These are phyloP conservation scores for Ganoderma lingzhi DNA, from an alignment of 1,284 basidiomycete species.

Conservation along the genomic window DNA sequence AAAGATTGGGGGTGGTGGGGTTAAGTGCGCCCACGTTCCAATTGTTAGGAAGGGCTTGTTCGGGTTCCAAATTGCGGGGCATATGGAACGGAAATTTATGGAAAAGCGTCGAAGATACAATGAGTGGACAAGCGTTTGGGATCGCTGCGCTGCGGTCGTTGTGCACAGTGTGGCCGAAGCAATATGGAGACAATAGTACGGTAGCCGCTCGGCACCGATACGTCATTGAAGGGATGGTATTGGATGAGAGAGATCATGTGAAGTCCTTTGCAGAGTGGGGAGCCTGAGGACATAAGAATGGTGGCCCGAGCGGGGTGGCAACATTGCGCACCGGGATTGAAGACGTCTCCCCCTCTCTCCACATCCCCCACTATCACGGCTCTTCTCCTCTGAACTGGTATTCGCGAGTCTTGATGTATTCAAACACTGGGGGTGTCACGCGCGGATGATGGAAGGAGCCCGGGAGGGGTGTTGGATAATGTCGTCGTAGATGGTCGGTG, in stretches of 20 bases:
- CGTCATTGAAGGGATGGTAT: background rate
- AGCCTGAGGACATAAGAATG: background rate
- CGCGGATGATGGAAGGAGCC: background rate
- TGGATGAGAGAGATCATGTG: background rate
- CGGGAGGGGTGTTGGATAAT: background rate
- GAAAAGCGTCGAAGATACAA: background rate
- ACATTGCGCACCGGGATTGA: background rate
- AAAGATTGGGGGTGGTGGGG: background rate
- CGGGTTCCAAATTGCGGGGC: background rate
- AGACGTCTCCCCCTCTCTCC: background rate
- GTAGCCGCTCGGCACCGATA: background rate
- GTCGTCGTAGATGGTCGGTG: background rate
- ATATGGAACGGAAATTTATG: background rate
- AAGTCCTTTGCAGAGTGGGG: too few relatives aligned
- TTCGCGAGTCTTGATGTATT: background rate
- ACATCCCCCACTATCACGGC: background rate
- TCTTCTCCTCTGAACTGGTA: background rate
- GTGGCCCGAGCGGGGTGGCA: background rate
- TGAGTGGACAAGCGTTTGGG: background rate
- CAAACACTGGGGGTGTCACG: background rate
- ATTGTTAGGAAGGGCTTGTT: background rate
- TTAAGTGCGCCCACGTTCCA: background rate
- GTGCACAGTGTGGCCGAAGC: background rate
- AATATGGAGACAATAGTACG: background rate
- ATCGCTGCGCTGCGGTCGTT: background rate